phyloP scores from a whole-genome alignment of 306 rosid species.

The Rosa lucieae region DNA sequence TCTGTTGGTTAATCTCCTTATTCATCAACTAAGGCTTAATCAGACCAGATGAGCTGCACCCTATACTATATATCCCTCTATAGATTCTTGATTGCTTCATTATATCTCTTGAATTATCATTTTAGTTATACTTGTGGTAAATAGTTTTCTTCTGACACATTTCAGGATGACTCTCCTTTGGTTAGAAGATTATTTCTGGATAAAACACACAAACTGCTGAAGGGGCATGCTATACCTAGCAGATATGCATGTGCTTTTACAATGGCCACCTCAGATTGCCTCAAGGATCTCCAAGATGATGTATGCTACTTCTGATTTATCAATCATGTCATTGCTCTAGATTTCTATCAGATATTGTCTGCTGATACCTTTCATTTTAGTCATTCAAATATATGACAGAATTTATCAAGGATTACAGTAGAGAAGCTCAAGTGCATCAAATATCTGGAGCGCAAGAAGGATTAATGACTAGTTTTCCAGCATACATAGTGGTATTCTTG shows the following conservation, averaged over 20 bases:
- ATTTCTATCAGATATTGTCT: constrained; percentile 19
- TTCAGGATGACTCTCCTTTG: constrained; percentile 62
- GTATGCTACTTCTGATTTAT: constrained; percentile 42
- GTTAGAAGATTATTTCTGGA: constrained; percentile 63
- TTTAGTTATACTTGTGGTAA: constrained; percentile 7
- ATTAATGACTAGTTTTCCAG: constrained; percentile 56
- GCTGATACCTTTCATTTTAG: constrained; percentile 57
- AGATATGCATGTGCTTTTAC: constrained; percentile 89
- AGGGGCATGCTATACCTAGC: constrained; percentile 72
- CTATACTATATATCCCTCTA: not conserved
- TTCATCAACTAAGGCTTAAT: constrained; percentile 1
- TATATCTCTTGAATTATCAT: constrained; percentile 4
- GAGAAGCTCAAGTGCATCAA: constrained; percentile 55
- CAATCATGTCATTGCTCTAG: not conserved
- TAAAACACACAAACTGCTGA: constrained; percentile 65
- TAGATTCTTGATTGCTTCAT: not conserved
- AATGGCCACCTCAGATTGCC: constrained; percentile 53
- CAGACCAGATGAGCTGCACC: not conserved
- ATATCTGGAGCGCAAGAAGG: constrained; percentile 52
- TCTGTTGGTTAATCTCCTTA: not conserved
- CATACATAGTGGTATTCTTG: constrained; percentile 74
- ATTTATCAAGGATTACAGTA: constrained; percentile 72
- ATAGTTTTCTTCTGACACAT: constrained; percentile 26
- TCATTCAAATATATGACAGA: constrained; percentile 64
- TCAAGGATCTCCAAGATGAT: constrained; percentile 49